Evolutionary conservation across 106 monocot genomes (phyloP).

Genomic region (Posidonia australis): DNA sequence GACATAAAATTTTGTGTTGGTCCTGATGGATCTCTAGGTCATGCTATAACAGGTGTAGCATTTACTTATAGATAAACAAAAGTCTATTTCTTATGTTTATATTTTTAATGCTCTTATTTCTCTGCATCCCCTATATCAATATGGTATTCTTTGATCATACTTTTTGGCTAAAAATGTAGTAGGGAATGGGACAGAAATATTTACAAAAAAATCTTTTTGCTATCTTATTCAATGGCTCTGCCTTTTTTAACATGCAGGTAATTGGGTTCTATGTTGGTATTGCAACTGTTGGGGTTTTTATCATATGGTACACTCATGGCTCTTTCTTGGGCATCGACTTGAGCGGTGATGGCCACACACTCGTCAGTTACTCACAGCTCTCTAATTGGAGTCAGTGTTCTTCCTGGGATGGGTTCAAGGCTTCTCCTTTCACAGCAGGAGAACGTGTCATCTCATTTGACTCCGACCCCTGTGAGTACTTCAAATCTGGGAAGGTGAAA

Average conservation of each 20-base stretch:
- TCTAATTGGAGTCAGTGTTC: slow-evolving; percentile 66
- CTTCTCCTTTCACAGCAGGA: slow-evolving; percentile 66
- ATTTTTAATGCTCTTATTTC: no score
- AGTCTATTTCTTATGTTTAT: no score
- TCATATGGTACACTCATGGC: slow-evolving; percentile 86
- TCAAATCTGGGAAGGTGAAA: slow-evolving; percentile 70
- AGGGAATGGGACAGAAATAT: no score
- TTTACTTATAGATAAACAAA: no score
- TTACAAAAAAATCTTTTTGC: no score
- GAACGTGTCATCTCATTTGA: slow-evolving; percentile 45
- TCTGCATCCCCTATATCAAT: no score
- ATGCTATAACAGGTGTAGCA: no score
- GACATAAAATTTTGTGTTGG: no score
- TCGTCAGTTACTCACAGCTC: slow-evolving; percentile 67
- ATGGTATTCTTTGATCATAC: no score
- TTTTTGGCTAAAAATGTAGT: no score
- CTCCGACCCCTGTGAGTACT: slow-evolving; percentile 64
- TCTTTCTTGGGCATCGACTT: slow-evolving; percentile 82
- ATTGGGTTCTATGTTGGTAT: slow-evolving; percentile 79
- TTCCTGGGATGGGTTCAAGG: slow-evolving; percentile 59
- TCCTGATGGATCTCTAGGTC: no score
- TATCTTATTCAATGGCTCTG: no score
- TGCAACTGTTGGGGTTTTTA: slow-evolving; percentile 71
- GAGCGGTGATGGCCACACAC: slow-evolving; percentile 62
- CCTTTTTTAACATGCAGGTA: slow-evolving; percentile 28